Evolutionary conservation across 352 stramenopile genomes (phyloP).

Genomic region (Globisporangium mamillatum): DNA sequence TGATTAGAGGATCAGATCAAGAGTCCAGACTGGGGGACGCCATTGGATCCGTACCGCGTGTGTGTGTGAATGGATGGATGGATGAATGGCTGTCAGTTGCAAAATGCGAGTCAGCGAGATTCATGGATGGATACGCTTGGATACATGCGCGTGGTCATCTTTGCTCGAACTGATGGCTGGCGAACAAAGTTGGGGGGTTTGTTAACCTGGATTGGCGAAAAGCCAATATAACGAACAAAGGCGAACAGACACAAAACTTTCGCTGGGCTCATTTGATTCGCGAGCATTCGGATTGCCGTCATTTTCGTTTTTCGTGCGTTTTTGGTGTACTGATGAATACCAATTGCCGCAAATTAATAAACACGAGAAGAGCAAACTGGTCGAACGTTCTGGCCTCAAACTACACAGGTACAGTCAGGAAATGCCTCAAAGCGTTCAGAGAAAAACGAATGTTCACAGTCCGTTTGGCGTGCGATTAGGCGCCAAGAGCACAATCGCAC

Average conservation of each 20-base stretch:
- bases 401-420: conserved; percentile 1
- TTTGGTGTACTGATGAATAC: background rate
- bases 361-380: background rate
- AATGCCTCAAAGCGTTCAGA: background rate
- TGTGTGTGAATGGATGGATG: no score
- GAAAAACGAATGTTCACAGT: background rate
- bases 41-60: background rate
- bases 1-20: background rate
- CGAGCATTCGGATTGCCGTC: background rate
- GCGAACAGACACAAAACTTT: background rate
- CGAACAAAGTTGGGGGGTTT: background rate
- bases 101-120: background rate
- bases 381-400: background rate
- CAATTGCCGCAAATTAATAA: background rate
- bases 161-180: background rate
- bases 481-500: background rate
- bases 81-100: no score
- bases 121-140: background rate
- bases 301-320: no score
- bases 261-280: background rate
- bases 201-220: background rate
- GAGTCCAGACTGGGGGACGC: background rate
- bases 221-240: background rate
- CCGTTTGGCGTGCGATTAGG: background rate
- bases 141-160: background rate